phyloP scores from a whole-genome alignment of 208 protist genomes.

The Crithidia sp. region DNA sequence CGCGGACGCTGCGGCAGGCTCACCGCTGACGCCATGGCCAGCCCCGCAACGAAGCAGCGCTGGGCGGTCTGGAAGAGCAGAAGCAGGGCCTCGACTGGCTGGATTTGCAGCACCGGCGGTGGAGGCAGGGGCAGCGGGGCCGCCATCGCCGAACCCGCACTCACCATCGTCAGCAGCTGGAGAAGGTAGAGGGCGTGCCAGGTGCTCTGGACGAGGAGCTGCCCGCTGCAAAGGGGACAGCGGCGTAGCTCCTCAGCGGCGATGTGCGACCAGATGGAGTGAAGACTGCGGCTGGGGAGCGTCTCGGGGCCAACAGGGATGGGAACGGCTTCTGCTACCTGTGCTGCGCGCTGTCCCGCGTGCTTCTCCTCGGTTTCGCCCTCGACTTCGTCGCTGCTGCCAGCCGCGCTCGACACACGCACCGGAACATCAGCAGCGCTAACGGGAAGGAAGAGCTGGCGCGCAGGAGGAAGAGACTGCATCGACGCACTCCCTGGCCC shows the following conservation, averaged over 20 bases:
- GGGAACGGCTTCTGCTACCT: neutral
- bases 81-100: conserved; percentile 28
- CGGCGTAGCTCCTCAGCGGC: conserved; percentile 18
- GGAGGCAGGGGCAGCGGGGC: conserved; percentile 33
- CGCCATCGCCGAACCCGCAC: conserved; percentile 32
- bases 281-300: conserved; percentile 19
- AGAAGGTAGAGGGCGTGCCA: conserved; percentile 54
- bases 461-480: too few species aligned
- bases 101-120: conserved; percentile 24
- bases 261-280: conserved; percentile 27
- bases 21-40: conserved; percentile 16
- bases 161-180: conserved; percentile 52
- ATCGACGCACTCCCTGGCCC: neutral
- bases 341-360: neutral
- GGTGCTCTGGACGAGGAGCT: conserved; percentile 42
- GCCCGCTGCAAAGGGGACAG: conserved; percentile 57
- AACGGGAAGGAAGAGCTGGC: conserved; percentile 20
- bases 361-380: neutral
- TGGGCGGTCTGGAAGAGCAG: conserved; percentile 27
- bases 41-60: conserved; percentile 20
- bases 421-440: neutral
- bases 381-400: neutral
- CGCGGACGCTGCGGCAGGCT: neutral
- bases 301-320: conserved; percentile 21
- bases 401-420: neutral